Conservation (phyloP, 352 stramenopile genomes). For the Stramenopiles sp. region DNA sequence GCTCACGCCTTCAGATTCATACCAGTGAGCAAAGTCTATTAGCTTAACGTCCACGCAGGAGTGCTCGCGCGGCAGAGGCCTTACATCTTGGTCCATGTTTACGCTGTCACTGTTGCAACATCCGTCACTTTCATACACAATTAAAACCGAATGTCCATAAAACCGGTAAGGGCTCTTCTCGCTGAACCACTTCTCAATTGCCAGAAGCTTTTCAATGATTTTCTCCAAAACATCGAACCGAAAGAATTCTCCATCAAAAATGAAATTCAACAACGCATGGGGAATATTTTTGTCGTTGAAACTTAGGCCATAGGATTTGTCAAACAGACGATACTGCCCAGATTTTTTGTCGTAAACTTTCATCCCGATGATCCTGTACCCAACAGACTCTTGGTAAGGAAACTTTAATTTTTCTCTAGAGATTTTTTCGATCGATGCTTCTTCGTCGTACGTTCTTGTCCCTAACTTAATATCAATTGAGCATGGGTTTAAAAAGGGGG, state of each 20-base stretch:
- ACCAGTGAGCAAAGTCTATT: conserved; percentile 52
- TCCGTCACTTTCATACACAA: conserved; percentile 61
- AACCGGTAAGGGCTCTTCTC: conserved; percentile 56
- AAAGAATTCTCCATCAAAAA: conserved; percentile 18
- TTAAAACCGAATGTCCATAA: conserved; percentile 78
- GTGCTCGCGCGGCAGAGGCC: too few relatives aligned
- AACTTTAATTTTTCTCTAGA: conserved; percentile 71
- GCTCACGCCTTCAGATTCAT: background rate
- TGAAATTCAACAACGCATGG: conserved; percentile 9
- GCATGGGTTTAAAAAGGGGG: conserved; percentile 48
- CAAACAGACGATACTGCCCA: background rate
- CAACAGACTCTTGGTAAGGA: conserved; percentile 57
- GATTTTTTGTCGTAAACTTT: conserved; percentile 20
- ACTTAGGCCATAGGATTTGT: background rate
- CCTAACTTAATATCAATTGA: conserved; percentile 93
- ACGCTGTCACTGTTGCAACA: conserved; percentile 9
- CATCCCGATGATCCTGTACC: conserved; percentile 79
- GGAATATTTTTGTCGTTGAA: background rate
- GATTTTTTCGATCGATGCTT: conserved; percentile 61
- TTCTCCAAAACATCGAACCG: conserved; percentile 21
- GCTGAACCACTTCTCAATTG: conserved; percentile 46
- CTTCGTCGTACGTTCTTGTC: conserved; percentile 69
- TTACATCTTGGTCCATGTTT: too few relatives aligned
- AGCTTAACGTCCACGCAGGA: conserved; percentile 46
- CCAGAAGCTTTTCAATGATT: conserved; percentile 41